These are phyloP conservation scores for Lentinula sp. DNA, from an alignment of 768 basidiomycete species.

Conservation along the genomic window DNA sequence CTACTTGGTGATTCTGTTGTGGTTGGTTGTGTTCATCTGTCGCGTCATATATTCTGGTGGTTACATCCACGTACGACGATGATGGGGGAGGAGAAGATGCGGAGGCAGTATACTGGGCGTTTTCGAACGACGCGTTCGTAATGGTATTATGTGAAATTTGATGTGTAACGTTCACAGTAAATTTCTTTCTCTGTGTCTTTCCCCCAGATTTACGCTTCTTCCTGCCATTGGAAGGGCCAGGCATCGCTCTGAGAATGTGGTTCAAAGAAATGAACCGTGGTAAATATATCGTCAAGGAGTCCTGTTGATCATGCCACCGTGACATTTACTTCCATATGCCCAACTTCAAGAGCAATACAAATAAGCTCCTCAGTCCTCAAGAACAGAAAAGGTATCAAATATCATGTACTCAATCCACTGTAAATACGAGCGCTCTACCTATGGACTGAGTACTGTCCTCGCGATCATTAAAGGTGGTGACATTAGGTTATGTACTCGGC, in stretches of 20 bases:
- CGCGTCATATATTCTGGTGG: neutral
- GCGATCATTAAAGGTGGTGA: neutral
- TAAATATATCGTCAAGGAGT: neutral
- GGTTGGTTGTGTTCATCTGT: neutral
- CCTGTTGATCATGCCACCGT: conserved; percentile 4
- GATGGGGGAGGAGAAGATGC: neutral
- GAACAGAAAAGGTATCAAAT: neutral
- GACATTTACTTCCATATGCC: neutral
- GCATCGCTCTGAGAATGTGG: conserved; percentile 1
- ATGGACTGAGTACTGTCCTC: neutral
- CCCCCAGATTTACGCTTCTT: conserved; percentile 8
- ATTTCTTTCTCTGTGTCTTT: neutral
- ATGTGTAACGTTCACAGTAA: neutral
- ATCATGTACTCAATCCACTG: neutral
- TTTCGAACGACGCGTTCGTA: neutral
- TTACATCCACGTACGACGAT: neutral
- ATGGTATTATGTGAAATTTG: neutral
- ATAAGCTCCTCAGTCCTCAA: neutral
- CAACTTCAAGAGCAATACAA: neutral
- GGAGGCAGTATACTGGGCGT: neutral
- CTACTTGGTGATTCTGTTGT: neutral
- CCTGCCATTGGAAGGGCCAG: conserved; percentile 9
- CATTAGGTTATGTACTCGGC: neutral
- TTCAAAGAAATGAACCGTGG: conserved; percentile 6
- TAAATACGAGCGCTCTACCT: neutral